Percentiles rank a stretch among this genome's conserved stretches.
Evolutionary conservation across 345 rosid species (phyloP).

Genomic region (Salix exigua): DNA sequence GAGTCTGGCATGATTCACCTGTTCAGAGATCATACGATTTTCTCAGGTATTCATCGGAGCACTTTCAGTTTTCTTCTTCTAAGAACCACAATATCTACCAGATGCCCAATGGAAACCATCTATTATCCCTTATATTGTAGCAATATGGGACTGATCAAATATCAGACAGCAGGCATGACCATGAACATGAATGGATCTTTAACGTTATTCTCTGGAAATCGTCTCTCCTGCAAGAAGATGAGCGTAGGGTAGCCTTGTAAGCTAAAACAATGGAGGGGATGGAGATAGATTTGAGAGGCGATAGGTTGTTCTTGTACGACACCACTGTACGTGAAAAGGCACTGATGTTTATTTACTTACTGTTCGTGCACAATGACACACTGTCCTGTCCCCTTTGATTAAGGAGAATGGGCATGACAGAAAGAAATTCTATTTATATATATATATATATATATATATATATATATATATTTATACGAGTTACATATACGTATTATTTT

Average conservation of each 20-base stretch:
- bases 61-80: not conserved
- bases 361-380: constrained; percentile 9
- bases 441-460: not conserved
- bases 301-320: not conserved
- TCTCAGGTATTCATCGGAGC: too few relatives aligned
- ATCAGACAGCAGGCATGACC: not conserved
- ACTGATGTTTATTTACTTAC: constrained; percentile 10
- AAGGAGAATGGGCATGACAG: not conserved
- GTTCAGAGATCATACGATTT: too few relatives aligned
- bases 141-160: not conserved
- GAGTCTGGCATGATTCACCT: too few relatives aligned
- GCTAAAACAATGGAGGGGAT: not conserved
- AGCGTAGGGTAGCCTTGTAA: not conserved
- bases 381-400: not conserved
- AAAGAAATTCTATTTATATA: not conserved
- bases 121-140: not conserved
- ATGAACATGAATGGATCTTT: not conserved
- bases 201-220: not conserved
- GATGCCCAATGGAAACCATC: not conserved
- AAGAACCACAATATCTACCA: not conserved
- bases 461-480: not conserved
- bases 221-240: not conserved
- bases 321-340: not conserved
- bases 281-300: not conserved
- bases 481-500: not conserved